These are phyloP conservation scores for Dictyostelium brefeldianum DNA, from an alignment of 78 protist species.

Conservation along the genomic window DNA sequence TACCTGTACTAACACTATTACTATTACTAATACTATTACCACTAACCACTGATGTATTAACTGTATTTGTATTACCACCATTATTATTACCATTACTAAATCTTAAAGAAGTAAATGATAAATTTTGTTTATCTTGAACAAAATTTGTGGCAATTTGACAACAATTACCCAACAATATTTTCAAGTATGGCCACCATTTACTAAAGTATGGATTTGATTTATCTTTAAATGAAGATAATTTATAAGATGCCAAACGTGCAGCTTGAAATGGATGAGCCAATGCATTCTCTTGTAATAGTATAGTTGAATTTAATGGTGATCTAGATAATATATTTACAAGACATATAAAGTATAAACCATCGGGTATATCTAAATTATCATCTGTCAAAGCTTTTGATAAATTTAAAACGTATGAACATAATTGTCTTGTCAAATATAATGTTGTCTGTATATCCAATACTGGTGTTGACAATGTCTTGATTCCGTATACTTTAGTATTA, in stretches of 20 bases:
- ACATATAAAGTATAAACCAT: conserved; percentile 44
- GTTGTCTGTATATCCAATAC: not conserved
- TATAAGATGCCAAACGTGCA: conserved; percentile 32
- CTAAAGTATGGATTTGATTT: not conserved
- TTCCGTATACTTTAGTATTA: not conserved
- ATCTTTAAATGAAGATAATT: conserved; percentile 1
- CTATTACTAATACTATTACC: conserved; percentile 12
- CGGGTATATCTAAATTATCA: conserved; percentile 45
- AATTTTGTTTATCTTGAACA: conserved; percentile 16
- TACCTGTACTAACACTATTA: conserved; percentile 8
- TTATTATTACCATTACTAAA: not conserved
- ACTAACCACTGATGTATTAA: not conserved
- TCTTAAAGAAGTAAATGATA: conserved; percentile 7
- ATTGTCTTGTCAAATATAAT: conserved; percentile 31
- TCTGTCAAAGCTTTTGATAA: conserved; percentile 54
- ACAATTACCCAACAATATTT: conserved; percentile 44
- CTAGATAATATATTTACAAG: conserved; percentile 49
- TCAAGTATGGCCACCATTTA: conserved; percentile 67
- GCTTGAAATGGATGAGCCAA: conserved; percentile 60
- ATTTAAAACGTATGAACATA: conserved; percentile 15
- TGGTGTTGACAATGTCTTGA: conserved; percentile 21
- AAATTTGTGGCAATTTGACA: conserved; percentile 50
- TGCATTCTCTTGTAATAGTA: conserved; percentile 18
- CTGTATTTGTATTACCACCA: not conserved
- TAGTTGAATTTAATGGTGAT: not conserved